Evolutionary conservation across 2,329 filamentous ascomycete genomes (phyloP), one percentile per base, ranked within the genome.

Genomic region (Colletotrichum navitas): DNA sequence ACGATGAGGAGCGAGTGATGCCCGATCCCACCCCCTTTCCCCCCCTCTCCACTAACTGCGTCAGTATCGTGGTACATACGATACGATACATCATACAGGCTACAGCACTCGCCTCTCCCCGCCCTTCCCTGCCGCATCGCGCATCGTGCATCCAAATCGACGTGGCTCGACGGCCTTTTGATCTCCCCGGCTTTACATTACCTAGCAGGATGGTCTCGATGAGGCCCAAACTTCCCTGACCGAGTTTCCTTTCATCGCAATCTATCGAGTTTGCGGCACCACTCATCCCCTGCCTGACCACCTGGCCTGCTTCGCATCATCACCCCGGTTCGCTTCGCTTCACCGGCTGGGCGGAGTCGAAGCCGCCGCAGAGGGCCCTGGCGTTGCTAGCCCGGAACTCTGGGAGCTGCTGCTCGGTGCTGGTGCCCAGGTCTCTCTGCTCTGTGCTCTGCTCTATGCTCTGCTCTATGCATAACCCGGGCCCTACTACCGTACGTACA

Each of bases 321-420:
- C 47, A 69, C 60, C 68, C 65, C 54, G 59, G 68, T 54, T 45
- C 65, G 65, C 55, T 69, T 72, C 60, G 69, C 69, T 64, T 72
- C 69, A 72, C 69, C 69, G 69, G 69, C 66, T 69, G 69, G 69
- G 69, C 69, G 69, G 69, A 72, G 69, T 69, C 29, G 68, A 72
- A 64, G 69, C 69, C 66, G 69, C 59, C 69, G 59, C 59, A 52
- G 65, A 72, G 69, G 65, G 69, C 41, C 68, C 69, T 58, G 69
- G 69, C 69, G 69, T 43, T 39, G 29, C 24, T 72, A 60, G 65
- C 66, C 47, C 52, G 47, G 45, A 63, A 47, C n/a, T 49, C 51
- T 45, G 47, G 49, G 45, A 51, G 51, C 39, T 54, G 51, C 39
- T 54, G 61, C 26, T 26, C 39, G 29, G 36, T 21, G 61, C 66